Percentiles rank a stretch among this genome's conserved stretches.
Evolutionary conservation across 352 stramenopile genomes (phyloP).

Genomic region (Phytophthora foliorum): DNA sequence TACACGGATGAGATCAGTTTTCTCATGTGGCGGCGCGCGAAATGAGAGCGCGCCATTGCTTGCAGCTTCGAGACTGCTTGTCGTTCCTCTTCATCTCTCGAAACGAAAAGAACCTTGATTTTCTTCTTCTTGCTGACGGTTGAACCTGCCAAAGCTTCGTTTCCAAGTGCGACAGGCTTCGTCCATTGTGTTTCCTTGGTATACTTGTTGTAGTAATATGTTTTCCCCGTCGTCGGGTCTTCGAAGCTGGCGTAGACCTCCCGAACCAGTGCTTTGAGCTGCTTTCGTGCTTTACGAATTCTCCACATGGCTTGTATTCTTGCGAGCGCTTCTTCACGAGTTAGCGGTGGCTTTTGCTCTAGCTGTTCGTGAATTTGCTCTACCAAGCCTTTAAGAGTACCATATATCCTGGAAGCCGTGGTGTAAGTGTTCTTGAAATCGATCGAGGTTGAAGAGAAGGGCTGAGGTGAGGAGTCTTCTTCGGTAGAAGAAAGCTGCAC

Average conservation of each 20-base stretch:
- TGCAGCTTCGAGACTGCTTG: constrained; percentile 58
- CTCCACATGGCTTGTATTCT: constrained; percentile 87
- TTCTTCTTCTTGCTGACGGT: constrained; percentile 14
- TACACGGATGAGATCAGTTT: constrained; percentile 77
- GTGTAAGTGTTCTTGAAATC: constrained; percentile 58
- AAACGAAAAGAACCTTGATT: constrained; percentile 23
- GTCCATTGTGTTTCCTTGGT: constrained; percentile 78
- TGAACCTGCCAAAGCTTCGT: constrained; percentile 20
- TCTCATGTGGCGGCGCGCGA: constrained; percentile 60
- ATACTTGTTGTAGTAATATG: constrained; percentile 86
- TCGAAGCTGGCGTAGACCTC: constrained; percentile 70
- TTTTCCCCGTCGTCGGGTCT: constrained; percentile 67
- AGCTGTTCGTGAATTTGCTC: constrained; percentile 61
- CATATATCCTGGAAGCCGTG: constrained; percentile 49
- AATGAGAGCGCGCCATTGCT: constrained; percentile 62
- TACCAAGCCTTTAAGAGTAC: constrained; percentile 52
- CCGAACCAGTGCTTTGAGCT: constrained; percentile 64
- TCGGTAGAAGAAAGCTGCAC: background rate
- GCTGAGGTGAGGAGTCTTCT: background rate
- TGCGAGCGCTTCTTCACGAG: constrained; percentile 58
- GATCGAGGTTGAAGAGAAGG: constrained; percentile 16
- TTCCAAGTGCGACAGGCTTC: constrained; percentile 60
- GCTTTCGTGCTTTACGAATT: constrained; percentile 72
- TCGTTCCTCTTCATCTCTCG: constrained; percentile 37
- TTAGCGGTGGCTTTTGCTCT: constrained; percentile 52